phyloP scores from a whole-genome alignment of 2,329 filamentous ascomycete genomes.

The Fusarium nodosum region DNA sequence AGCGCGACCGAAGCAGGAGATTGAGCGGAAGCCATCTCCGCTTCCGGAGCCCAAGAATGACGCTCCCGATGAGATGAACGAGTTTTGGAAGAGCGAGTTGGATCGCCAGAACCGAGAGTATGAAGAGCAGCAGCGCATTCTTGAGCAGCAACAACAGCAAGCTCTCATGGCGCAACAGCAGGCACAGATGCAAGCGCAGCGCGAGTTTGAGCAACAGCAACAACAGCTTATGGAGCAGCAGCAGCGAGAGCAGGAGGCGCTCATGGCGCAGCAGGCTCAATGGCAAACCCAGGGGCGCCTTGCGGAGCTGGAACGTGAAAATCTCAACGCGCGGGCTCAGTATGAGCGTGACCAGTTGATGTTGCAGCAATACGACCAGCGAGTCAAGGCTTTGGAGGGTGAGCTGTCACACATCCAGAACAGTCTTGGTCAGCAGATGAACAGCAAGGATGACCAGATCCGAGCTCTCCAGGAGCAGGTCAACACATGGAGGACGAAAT shows the following conservation, averaged over 20 bases:
- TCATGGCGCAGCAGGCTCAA: conserved; percentile 88
- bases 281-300: conserved; percentile 96
- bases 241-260: conserved; percentile 88
- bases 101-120: conserved; percentile 94
- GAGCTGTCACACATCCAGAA: conserved; percentile 86
- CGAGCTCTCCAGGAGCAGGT: conserved; percentile 94
- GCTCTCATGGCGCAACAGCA: conserved; percentile 86
- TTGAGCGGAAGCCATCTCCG: conserved; percentile 76
- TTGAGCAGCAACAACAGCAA: conserved; percentile 88
- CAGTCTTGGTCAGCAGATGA: conserved; percentile 86
- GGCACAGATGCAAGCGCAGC: conserved; percentile 85
- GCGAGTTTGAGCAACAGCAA: conserved; percentile 97
- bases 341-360: conserved; percentile 98
- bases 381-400: conserved; percentile 91
- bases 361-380: conserved; percentile 95
- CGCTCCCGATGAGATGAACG: conserved; percentile 94
- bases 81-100: conserved; percentile 97
- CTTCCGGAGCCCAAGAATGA: conserved; percentile 76
- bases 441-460: conserved; percentile 95
- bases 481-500: conserved; percentile 97
- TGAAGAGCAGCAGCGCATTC: conserved; percentile 89
- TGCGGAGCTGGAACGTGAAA: conserved; percentile 94
- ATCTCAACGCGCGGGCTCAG: conserved; percentile 91
- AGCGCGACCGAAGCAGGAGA: conserved; percentile 81
- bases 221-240: conserved; percentile 89